Evolutionary conservation across 768 basidiomycete genomes (phyloP).

Genomic region (Tubosaeta sp.): DNA sequence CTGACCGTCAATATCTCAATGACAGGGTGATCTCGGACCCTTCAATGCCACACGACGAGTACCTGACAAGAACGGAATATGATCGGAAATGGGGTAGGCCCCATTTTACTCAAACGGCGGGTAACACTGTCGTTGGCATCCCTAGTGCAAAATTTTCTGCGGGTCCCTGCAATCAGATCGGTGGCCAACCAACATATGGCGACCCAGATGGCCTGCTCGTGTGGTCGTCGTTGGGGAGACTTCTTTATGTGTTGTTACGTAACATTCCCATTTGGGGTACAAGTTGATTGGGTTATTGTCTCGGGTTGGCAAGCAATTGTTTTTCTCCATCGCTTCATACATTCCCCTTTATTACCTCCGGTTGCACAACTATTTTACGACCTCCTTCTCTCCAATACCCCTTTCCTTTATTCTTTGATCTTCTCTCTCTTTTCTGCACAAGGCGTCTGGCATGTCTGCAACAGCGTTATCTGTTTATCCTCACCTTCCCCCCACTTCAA

Average conservation of each 20-base stretch:
- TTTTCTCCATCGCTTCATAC: background rate
- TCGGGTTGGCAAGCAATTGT: background rate
- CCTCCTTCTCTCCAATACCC: background rate
- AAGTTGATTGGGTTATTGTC: constrained; percentile 2
- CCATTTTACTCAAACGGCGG: no score
- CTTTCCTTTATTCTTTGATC: background rate
- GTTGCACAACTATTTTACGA: constrained; percentile 5
- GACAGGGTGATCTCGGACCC: background rate
- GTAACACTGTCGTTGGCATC: no score
- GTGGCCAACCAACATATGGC: no score
- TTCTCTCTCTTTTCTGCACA: background rate
- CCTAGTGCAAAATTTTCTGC: no score
- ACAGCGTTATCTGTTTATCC: constrained; percentile 14
- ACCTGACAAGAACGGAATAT: background rate
- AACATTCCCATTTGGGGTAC: constrained; percentile 12
- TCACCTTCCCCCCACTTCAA: constrained; percentile 33
- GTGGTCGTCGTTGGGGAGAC: background rate
- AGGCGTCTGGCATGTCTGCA: constrained; percentile 22
- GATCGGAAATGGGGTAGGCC: no score
- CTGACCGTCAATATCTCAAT: background rate
- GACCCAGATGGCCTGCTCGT: no score
- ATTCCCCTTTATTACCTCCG: background rate
- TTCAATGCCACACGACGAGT: background rate
- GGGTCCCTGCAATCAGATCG: no score
- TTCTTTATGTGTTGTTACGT: background rate